Conservation (phyloP, 306 rosid species). For the Pyrus communis region DNA sequence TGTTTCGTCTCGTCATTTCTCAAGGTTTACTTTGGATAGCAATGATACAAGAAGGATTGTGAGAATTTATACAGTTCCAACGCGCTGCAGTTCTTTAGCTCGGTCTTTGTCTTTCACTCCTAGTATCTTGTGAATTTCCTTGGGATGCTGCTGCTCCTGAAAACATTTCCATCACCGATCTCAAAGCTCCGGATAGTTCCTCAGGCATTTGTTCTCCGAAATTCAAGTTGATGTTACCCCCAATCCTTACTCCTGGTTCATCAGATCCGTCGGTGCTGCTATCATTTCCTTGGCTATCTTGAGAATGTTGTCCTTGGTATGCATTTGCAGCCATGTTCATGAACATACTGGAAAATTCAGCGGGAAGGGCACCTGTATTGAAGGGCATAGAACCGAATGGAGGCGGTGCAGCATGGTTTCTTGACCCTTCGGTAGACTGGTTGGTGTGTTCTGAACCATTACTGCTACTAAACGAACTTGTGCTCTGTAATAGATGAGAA, state of each 20-base stretch:
- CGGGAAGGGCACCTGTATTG: constrained; percentile 25
- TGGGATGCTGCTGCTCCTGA: constrained; percentile 36
- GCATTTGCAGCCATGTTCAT: constrained; percentile 52
- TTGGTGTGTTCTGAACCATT: constrained; percentile 31
- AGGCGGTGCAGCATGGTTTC: constrained; percentile 39
- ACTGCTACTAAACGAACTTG: constrained; percentile 31
- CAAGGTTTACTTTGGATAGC: not conserved
- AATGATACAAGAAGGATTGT: not conserved
- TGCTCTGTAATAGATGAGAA: constrained; percentile 19
- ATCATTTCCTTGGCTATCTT: constrained; percentile 31
- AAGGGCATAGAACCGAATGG: constrained; percentile 49
- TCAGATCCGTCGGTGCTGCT: constrained; percentile 17
- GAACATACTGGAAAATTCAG: constrained; percentile 50
- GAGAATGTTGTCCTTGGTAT: constrained; percentile 40
- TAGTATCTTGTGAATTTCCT: constrained; percentile 40
- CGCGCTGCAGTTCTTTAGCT: constrained; percentile 26
- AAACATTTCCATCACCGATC: constrained; percentile 66
- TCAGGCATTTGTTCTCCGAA: constrained; percentile 58
- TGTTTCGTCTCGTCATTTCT: not conserved
- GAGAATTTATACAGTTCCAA: not conserved
- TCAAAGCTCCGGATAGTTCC: constrained; percentile 52
- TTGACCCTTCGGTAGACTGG: constrained; percentile 45
- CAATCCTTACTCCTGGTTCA: constrained; percentile 42
- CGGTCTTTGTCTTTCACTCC: constrained; percentile 44
- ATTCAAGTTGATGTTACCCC: constrained; percentile 45